Evolutionary conservation across 805 yeast genomes (phyloP).

Genomic region (Nakazawaea holstii): DNA sequence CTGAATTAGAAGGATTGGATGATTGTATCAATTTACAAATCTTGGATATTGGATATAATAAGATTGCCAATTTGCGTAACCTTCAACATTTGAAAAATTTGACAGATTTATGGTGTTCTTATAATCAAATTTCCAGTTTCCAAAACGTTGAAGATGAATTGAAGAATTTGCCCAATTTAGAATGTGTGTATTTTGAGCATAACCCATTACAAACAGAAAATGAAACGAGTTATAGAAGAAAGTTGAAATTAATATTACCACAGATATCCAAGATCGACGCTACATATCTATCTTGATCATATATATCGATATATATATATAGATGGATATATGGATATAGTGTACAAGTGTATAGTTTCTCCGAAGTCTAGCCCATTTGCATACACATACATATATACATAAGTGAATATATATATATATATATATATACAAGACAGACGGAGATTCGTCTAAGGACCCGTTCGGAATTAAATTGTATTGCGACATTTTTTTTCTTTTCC

Average conservation of each 20-base stretch:
- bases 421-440: too few relatives aligned
- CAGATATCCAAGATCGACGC: slow-evolving; percentile 86
- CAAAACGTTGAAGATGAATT: slow-evolving; percentile 65
- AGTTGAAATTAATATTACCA: slow-evolving; percentile 65
- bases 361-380: too few relatives aligned
- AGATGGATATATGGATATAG: background rate
- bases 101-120: slow-evolving; percentile 93
- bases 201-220: slow-evolving; percentile 77
- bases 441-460: too few relatives aligned
- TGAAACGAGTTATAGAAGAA: slow-evolving; percentile 81
- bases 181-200: slow-evolving; percentile 90
- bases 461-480: too few relatives aligned
- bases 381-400: too few relatives aligned
- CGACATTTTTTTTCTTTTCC: too few relatives aligned
- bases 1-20: slow-evolving; percentile 72
- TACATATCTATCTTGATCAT: slow-evolving; percentile 37
- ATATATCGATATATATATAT: too few relatives aligned
- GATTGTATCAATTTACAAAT: slow-evolving; percentile 60
- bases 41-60: slow-evolving; percentile 78
- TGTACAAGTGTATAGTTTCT: background rate
- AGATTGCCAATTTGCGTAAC: slow-evolving; percentile 55
- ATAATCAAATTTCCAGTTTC: slow-evolving; percentile 64
- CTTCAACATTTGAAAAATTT: slow-evolving; percentile 60
- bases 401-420: too few relatives aligned
- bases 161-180: slow-evolving; percentile 55